Conservation (phyloP, 139 green algal genomes). For the Desmodesmus armatus region DNA sequence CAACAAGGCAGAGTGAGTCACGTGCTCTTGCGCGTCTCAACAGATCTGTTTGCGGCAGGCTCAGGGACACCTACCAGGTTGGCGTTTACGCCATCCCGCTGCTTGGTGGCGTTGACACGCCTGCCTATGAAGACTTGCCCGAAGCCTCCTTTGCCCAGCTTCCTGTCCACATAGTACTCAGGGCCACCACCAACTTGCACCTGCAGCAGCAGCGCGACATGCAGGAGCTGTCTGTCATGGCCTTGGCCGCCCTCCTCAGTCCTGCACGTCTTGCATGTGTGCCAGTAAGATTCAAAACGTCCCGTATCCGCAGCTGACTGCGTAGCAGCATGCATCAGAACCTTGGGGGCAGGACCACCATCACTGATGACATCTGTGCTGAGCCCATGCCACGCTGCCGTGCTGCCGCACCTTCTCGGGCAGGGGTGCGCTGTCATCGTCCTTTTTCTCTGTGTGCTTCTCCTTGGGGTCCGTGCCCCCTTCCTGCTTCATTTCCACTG, state of each 20-base stretch:
- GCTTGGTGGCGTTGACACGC: slow-evolving; percentile 68
- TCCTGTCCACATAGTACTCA: slow-evolving; percentile 90
- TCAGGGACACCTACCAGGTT: slow-evolving; percentile 73
- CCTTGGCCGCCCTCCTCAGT: not conserved
- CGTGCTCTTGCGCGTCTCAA: not conserved
- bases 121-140: slow-evolving; percentile 93
- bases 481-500: slow-evolving; percentile 43
- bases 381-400: not conserved
- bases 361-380: not conserved
- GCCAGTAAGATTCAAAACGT: not conserved
- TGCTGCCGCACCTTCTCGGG: slow-evolving; percentile 71
- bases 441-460: slow-evolving; percentile 58
- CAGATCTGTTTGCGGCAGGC: not conserved
- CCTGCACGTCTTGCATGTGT: not conserved
- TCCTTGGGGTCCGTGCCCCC: slow-evolving; percentile 30
- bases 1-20: not conserved
- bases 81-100: slow-evolving; percentile 80
- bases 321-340: too few relatives aligned
- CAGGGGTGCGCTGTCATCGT: slow-evolving; percentile 75
- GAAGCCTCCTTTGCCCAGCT: slow-evolving; percentile 96
- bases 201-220: slow-evolving; percentile 57
- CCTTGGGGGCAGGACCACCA: not conserved
- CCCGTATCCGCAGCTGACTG: too few relatives aligned
- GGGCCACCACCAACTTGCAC: slow-evolving; percentile 88
- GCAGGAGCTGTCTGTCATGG: not conserved